Evolutionary conservation across 331 rosid species (phyloP).

Genomic region (Erythrophleum ivorense): DNA sequence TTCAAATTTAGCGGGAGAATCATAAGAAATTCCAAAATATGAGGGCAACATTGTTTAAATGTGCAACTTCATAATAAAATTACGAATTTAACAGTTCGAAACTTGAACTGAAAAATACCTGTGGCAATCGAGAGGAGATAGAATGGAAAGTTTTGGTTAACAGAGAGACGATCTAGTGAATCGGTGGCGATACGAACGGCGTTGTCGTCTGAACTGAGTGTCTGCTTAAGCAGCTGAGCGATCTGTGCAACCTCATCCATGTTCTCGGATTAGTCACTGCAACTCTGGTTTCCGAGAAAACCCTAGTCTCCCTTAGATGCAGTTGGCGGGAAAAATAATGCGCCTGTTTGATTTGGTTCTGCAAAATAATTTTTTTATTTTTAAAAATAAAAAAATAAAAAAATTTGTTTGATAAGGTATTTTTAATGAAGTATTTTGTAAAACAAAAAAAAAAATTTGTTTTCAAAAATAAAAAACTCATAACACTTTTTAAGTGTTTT

Average conservation of each 20-base stretch:
- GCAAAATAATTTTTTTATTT: too few relatives aligned
- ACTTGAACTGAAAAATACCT: conserved; percentile 45
- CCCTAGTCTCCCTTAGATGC: conserved; percentile 52
- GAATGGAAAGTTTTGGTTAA: conserved; percentile 63
- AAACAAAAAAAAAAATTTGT: too few relatives aligned
- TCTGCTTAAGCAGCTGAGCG: conserved; percentile 61
- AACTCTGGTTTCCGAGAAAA: conserved; percentile 27
- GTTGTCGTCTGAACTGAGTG: conserved; percentile 61
- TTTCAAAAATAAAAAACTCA: too few relatives aligned
- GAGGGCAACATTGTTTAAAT: neutral
- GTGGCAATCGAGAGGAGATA: conserved; percentile 63
- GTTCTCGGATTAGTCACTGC: neutral
- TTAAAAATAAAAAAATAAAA: too few relatives aligned
- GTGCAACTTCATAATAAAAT: neutral
- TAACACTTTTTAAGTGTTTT: too few relatives aligned
- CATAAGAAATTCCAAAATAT: neutral
- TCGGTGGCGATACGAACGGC: conserved; percentile 61
- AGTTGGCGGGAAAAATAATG: conserved; percentile 64
- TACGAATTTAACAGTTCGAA: neutral
- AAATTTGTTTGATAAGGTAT: too few relatives aligned
- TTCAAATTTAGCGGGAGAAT: neutral
- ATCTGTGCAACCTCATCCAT: conserved; percentile 63
- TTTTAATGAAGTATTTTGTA: too few relatives aligned
- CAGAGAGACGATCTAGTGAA: conserved; percentile 69
- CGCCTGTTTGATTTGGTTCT: too few relatives aligned